Base-by-base conservation (phyloP, 2,329 filamentous ascomycete species). In the Nothomitra cinnamomea region DNA sequence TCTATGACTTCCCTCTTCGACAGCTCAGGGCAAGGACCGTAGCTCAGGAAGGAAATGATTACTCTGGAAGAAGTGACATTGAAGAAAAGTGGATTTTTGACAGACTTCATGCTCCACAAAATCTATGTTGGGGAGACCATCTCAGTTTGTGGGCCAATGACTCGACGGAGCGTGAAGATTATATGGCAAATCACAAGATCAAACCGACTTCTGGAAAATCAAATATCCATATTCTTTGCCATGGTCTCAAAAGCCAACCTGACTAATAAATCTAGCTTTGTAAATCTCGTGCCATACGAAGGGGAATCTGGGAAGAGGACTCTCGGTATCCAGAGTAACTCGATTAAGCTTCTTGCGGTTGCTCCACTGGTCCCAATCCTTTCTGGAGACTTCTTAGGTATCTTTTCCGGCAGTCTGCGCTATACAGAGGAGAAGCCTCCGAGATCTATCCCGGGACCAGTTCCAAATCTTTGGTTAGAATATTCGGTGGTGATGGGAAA, bases 21-120 rank as follows among this genome's bases (percentile, higher is more conserved):
- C 35, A 38, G 35, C 7, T 38, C 35, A 15, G 35, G 15, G 35
- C 15, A 15, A 38, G 35, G 35, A 15, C 35, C 15, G 15, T 38
- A 38, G 35, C 35, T 15, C 7, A 38, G 42, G 56, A 57, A 55
- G 55, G 22, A 12, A 40, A 45, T 43, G 49, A 58, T 53, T 60
- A 57, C 42, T 60, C 57, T 22, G 55, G 57, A 2, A 58, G 54
- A 22, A 52, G 54, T 56, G 48, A 59, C 19, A 58, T 58, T 22
- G 38, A 58, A 47, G 56, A 59, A 15, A 22, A 55, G 24, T 32
- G 51, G 35, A 56, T 59, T 35, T 55, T 32, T 50, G 28, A 58
- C 5, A 57, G 57, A 57, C 58, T 59, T 28, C 54, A 48, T 53
- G 38, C 41, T 41, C n/a, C 36, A 36, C 25, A 54, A 36, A 50